These are phyloP conservation scores for Triticum urartu DNA, from an alignment of 176 grass and related monocot genomes.

Conservation along the genomic window DNA sequence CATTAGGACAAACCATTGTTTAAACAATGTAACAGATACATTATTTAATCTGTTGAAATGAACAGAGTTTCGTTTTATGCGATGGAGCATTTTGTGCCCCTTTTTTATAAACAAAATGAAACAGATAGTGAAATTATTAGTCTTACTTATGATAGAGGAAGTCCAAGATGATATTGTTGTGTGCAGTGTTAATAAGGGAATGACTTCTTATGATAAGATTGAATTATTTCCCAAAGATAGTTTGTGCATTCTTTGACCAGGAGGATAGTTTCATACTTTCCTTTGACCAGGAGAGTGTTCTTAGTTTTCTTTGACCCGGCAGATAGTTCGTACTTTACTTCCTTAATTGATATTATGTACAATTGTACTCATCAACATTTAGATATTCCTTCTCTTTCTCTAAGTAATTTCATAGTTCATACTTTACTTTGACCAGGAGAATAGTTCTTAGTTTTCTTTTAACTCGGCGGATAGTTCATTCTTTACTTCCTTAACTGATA, in stretches of 20 bases:
- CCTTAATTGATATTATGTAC: not conserved
- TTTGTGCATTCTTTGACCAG: not conserved
- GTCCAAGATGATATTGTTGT: not conserved
- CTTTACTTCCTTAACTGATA: not conserved
- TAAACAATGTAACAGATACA: not conserved
- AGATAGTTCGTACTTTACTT: conserved; percentile 1
- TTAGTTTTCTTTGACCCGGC: not conserved
- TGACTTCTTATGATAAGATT: not conserved
- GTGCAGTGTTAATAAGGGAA: not conserved
- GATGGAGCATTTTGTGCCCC: not conserved
- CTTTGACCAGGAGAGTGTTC: not conserved
- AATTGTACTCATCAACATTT: not conserved
- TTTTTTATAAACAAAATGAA: not conserved
- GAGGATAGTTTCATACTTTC: not conserved
- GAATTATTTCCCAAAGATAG: not conserved
- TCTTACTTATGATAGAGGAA: not conserved
- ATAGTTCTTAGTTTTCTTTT: not conserved
- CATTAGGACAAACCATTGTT: not conserved
- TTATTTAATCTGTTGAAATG: not conserved
- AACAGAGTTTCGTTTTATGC: not conserved
- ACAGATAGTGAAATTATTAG: not conserved
- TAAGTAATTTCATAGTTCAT: not conserved
- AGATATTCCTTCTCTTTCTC: not conserved
- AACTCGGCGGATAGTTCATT: not conserved
- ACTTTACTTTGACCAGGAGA: conserved; percentile 45